Percentiles rank a stretch among this genome's conserved stretches.
phyloP scores from a whole-genome alignment of 2,329 filamentous ascomycete species.

The Fusarium mundagurra region DNA sequence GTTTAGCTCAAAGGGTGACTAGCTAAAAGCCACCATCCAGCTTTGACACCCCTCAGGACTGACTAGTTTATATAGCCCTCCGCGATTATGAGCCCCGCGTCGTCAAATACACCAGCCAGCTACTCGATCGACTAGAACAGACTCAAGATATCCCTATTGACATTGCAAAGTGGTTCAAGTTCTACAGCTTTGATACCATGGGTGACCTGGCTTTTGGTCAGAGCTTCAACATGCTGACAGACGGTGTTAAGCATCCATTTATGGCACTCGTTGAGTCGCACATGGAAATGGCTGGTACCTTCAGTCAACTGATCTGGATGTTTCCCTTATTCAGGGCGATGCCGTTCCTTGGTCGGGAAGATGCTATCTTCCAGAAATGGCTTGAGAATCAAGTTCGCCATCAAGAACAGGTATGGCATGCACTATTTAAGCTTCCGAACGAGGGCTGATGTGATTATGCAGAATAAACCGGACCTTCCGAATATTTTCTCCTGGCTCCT shows the following conservation, averaged over 20 bases:
- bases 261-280: background rate
- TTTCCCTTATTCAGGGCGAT: background rate
- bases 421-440: rapidly evolving
- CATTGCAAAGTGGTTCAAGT: background rate
- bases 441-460: rapidly evolving
- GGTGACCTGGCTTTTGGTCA: background rate
- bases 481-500: background rate
- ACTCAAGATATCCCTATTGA: rapidly evolving
- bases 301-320: background rate
- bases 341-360: background rate
- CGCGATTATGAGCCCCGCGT: background rate
- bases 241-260: background rate
- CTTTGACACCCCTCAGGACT: rapidly evolving
- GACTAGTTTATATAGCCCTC: background rate
- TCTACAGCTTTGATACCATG: background rate
- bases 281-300: background rate
- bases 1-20: background rate
- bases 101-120: background rate
- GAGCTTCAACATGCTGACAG: background rate
- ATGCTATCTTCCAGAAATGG: background rate
- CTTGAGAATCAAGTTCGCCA: background rate
- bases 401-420: background rate
- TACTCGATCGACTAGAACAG: background rate
- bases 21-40: rapidly evolving
- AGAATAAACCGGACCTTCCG: background rate